Base-by-base conservation (phyloP, 208 protist species). In the Tritrichomonas musculus region DNA sequence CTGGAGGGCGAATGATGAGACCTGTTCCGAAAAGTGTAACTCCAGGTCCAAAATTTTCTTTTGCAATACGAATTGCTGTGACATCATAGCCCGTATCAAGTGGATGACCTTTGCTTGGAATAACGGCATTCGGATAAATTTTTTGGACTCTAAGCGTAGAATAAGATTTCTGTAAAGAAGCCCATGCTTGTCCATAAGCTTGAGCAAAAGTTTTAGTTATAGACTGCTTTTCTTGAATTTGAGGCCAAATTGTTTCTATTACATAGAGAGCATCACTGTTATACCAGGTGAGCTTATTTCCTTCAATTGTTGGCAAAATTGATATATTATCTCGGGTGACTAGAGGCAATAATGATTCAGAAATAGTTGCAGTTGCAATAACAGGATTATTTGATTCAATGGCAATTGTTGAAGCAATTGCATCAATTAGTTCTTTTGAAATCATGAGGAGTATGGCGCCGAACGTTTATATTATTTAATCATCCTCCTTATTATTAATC, bases 61-160 rank as follows among this genome's bases (percentile, higher is more conserved):
- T 88, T 0, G 57, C 77, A 57, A 88, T 47, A 0, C 77, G 41
- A 39, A 88, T 50, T 5, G 44, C 47, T 53, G 25, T 60, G 5
- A 88, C 39, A 49, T 88, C 77, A 36, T 60, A 88, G 20, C 77
- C 77, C 11, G 77, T 60, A 20, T 88, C 77, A 0, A 88, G 30
- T 39, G 77, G 77, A 57, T 88, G 77, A 88, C 47, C 77, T 47
- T 88, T 88, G 5, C 47, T 20, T 57, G 77, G 77, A 39, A 88
- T 53, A 22, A 88, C 47, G 1, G 77, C 77, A 33, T 88, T 30
- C 57, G 77, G 77, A 20, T 47, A 22, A 2, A 57, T 60, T 30
- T 57, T 88, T 53, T 44, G 22, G 2, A 88, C 77, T 88, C 57
- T 13, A 13, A 88, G 47, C 5, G 77, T 33, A 22, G 77, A 53